Evolutionary conservation across 2,329 filamentous ascomycete genomes (phyloP).

Genomic region (Coniochaeta hoffmannii): DNA sequence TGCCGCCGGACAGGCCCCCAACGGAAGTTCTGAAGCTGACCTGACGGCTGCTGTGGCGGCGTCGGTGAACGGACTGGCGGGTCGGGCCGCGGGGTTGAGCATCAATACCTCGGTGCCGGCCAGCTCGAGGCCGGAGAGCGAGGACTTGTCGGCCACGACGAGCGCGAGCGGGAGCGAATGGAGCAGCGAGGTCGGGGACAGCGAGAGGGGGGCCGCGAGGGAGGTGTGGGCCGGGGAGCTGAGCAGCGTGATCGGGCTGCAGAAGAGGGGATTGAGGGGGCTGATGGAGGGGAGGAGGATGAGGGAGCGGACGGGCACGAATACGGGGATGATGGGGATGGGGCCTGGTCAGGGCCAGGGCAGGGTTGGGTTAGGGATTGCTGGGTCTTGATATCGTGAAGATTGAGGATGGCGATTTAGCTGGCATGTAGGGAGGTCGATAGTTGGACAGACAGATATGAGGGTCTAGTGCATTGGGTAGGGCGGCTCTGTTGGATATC

Average conservation of each 20-base stretch:
- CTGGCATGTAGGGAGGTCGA: neutral
- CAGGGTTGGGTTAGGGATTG: conserved; percentile 47
- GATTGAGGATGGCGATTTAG: neutral
- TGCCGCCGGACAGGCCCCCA: conserved; percentile 4
- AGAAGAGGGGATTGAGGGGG: conserved; percentile 86
- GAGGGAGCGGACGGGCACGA: conserved; percentile 58
- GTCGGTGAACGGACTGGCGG: conserved; percentile 18
- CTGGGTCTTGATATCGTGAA: conserved; percentile 30
- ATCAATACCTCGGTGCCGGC: conserved; percentile 39
- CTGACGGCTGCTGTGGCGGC: conserved; percentile 19
- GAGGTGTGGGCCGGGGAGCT: conserved; percentile 77
- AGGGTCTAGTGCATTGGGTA: neutral
- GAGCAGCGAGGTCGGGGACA: conserved; percentile 46
- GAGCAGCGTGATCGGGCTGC: conserved; percentile 86
- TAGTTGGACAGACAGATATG: too few relatives aligned
- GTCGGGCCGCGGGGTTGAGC: conserved; percentile 31
- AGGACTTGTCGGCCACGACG: conserved; percentile 40
- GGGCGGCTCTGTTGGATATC: neutral
- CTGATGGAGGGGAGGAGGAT: conserved; percentile 91
- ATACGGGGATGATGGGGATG: conserved; percentile 5
- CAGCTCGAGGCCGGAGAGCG: conserved; percentile 31
- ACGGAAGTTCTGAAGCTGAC: conserved; percentile 10
- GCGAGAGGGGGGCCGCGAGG: conserved; percentile 37
- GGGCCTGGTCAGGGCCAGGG: conserved; percentile 14
- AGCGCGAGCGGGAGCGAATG: conserved; percentile 49